These are phyloP conservation scores for Claviceps capensis DNA, from an alignment of 2,329 filamentous ascomycete genomes.

Conservation along the genomic window DNA sequence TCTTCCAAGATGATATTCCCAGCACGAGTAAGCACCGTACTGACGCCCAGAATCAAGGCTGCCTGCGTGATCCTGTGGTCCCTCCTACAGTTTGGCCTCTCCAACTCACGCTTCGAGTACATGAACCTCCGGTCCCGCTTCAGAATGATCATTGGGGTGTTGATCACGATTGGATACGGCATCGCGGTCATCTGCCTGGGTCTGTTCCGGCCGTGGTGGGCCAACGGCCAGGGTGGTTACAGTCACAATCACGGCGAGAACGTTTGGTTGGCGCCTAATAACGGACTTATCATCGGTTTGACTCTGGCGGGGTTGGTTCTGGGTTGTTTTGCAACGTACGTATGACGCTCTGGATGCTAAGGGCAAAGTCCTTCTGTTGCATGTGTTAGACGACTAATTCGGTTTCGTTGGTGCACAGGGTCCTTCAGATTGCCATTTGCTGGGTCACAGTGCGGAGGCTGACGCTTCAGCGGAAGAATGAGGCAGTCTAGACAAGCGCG, in stretches of 20 bases:
- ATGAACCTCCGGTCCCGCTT: constrained; percentile 6
- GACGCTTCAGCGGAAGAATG: neutral
- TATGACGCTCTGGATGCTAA: neutral
- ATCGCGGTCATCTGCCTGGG: neutral
- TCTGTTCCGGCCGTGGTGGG: neutral
- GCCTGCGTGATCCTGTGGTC: constrained; percentile 4
- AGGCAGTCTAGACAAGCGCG: neutral
- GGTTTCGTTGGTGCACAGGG: neutral
- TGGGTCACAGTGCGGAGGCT: neutral
- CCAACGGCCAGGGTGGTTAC: neutral
- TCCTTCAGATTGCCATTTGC: neutral
- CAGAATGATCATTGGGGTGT: constrained; percentile 4
- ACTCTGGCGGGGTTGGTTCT: neutral
- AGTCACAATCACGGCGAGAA: neutral
- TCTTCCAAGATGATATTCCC: neutral
- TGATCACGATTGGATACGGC: constrained; percentile 5
- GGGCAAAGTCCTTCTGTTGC: neutral
- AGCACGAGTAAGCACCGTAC: neutral
- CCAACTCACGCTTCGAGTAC: constrained; percentile 2
- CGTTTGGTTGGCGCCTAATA: neutral
- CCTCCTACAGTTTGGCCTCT: constrained; percentile 2
- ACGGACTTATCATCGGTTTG: neutral
- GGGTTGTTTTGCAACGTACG: neutral
- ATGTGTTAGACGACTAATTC: neutral
- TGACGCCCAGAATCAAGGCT: neutral